Conservation (phyloP, 345 rosid genomes). For the Moricandia arvensis region DNA sequence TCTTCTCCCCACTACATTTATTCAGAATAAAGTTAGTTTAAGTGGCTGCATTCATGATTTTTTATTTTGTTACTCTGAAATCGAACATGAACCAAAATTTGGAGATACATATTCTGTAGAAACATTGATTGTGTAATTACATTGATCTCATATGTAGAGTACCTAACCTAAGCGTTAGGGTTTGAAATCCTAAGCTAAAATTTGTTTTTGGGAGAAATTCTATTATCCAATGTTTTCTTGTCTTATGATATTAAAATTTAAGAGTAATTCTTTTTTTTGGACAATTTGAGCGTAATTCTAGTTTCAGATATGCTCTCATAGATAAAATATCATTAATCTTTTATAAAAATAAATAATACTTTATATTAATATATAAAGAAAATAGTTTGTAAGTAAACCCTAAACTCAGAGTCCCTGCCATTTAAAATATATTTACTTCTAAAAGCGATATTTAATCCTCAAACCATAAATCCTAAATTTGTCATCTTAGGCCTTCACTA, state of each 20-base stretch:
- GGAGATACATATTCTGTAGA: neutral
- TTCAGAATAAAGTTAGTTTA: neutral
- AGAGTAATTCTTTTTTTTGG: too few relatives aligned
- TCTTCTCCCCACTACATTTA: slow-evolving; percentile 1
- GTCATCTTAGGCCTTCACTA: neutral
- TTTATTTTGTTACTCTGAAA: neutral
- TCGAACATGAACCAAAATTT: neutral
- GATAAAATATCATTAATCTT: neutral
- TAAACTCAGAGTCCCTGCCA: neutral
- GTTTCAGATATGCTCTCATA: neutral
- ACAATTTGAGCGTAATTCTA: neutral
- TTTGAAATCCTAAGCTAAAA: neutral
- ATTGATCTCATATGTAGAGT: neutral
- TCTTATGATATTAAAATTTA: neutral
- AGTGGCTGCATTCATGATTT: neutral
- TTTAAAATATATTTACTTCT: neutral
- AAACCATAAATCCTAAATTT: neutral
- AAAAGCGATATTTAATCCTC: neutral
- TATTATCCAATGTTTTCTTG: neutral
- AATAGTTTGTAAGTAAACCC: neutral
- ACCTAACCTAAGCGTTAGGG: neutral
- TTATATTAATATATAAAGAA: too few relatives aligned
- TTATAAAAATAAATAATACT: too few relatives aligned
- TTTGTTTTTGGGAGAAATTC: neutral
- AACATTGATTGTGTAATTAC: neutral